Conservation (phyloP, 2,329 filamentous ascomycete species). For the Aspergillus pseudoglaucus region DNA sequence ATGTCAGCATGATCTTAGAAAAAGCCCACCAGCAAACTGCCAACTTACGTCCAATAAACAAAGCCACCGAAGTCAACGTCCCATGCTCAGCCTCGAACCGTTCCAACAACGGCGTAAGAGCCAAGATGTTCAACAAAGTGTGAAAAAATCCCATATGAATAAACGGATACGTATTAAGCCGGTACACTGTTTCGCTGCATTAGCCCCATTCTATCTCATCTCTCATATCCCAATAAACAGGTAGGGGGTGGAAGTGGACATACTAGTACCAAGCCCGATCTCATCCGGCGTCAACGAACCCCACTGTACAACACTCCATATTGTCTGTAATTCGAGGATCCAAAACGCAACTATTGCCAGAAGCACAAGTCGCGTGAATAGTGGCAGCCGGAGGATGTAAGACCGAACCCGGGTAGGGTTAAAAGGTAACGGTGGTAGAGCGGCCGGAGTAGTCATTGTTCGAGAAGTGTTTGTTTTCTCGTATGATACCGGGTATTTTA, state of each 20-base stretch:
- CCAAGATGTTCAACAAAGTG: slow-evolving; percentile 68
- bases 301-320: slow-evolving; percentile 70
- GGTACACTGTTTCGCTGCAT: slow-evolving; percentile 61
- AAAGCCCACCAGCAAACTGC: background rate
- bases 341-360: slow-evolving; percentile 62
- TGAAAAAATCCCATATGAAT: slow-evolving; percentile 80
- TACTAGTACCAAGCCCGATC: slow-evolving; percentile 65
- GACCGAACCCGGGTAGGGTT: slow-evolving; percentile 69
- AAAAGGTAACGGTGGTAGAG: slow-evolving; percentile 53
- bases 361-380: slow-evolving; percentile 71
- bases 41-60: slow-evolving; percentile 83
- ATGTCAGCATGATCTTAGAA: slow-evolving; percentile 13
- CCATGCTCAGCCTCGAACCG: slow-evolving; percentile 90
- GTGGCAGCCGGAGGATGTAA: slow-evolving; percentile 75
- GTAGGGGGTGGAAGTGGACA: slow-evolving; percentile 29
- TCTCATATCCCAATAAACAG: background rate
- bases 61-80: slow-evolving; percentile 74
- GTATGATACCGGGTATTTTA: background rate
- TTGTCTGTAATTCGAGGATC: slow-evolving; percentile 60
- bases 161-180: slow-evolving; percentile 85
- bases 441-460: slow-evolving; percentile 40
- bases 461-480: background rate
- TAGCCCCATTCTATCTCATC: background rate
- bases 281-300: slow-evolving; percentile 71
- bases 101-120: slow-evolving; percentile 81